A percentile compares a stretch with the other conserved stretches of the same genome.
Evolutionary conservation across 371 early-diverging fungal genomes (phyloP).

Genomic region (Haplosporangium sp.): DNA sequence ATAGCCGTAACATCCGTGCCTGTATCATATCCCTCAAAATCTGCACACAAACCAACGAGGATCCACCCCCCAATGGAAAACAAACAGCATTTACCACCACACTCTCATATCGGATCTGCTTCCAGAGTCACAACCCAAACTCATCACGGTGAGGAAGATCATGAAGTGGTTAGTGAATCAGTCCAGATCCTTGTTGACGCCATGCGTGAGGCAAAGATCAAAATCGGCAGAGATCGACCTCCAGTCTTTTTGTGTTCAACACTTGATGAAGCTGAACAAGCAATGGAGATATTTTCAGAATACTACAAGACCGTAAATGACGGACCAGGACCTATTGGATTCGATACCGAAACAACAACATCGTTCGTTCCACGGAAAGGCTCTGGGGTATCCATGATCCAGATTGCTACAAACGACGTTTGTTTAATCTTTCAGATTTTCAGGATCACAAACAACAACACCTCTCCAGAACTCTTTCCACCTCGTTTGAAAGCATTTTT

Average conservation of each 20-base stretch:
- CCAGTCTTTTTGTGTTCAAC: slow-evolving; percentile 39
- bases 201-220: slow-evolving; percentile 29
- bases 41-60: slow-evolving; percentile 4
- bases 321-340: slow-evolving; percentile 34
- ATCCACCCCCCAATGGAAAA: background rate
- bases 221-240: slow-evolving; percentile 15
- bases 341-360: slow-evolving; percentile 48
- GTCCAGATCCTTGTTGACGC: slow-evolving; percentile 39
- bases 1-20: background rate
- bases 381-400: slow-evolving; percentile 23
- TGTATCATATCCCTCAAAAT: background rate
- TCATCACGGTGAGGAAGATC: background rate
- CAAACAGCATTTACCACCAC: slow-evolving; percentile 5
- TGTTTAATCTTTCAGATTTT: slow-evolving; percentile 47
- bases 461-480: slow-evolving; percentile 19
- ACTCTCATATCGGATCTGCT: slow-evolving; percentile 2
- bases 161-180: slow-evolving; percentile 13
- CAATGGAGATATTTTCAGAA: slow-evolving; percentile 43
- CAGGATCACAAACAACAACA: slow-evolving; percentile 18
- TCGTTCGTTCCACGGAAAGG: slow-evolving; percentile 2
- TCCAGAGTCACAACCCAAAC: background rate
- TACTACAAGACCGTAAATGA: slow-evolving; percentile 20
- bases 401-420: slow-evolving; percentile 44
- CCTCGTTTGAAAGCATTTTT: slow-evolving; percentile 35
- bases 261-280: slow-evolving; percentile 21